A percentile compares a stretch with the other conserved stretches of the same genome.
Evolutionary conservation across 1,139 yeast genomes (phyloP).

Genomic region (Trichomonascaceae sp.): DNA sequence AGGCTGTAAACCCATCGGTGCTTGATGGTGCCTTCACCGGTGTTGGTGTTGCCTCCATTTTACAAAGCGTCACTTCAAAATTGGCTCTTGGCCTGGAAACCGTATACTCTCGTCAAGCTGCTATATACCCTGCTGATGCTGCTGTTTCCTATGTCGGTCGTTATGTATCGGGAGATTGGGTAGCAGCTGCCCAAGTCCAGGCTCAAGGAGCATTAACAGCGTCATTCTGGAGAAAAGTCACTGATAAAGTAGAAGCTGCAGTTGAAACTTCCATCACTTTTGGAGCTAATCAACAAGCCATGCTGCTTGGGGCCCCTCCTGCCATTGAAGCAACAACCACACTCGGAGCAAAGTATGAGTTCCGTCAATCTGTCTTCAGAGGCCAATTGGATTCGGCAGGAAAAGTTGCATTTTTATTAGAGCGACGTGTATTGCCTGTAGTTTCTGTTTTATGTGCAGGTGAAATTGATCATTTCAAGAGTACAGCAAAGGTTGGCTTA

Average conservation of each 20-base stretch:
- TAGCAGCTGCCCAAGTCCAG: conserved; percentile 89
- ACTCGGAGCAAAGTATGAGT: conserved; percentile 95
- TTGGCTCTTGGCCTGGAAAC: conserved; percentile 90
- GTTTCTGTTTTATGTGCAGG: conserved; percentile 85
- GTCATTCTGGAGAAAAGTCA: conserved; percentile 89
- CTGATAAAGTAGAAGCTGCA: conserved; percentile 95
- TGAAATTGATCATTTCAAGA: conserved; percentile 88
- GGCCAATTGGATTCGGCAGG: conserved; percentile 92
- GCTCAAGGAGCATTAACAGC: conserved; percentile 88
- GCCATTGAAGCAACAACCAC: conserved; percentile 88
- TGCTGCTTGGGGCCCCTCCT: conserved; percentile 66
- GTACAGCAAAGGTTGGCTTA: conserved; percentile 78
- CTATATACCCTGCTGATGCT: conserved; percentile 80
- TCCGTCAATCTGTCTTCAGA: conserved; percentile 92
- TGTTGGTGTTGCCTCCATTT: conserved; percentile 82
- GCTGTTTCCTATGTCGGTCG: conserved; percentile 89
- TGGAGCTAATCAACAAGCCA: conserved; percentile 58
- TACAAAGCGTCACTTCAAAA: conserved; percentile 81
- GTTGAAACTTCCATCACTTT: conserved; percentile 85
- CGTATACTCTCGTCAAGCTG: conserved; percentile 75
- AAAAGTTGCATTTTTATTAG: conserved; percentile 84
- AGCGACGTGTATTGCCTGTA: conserved; percentile 90
- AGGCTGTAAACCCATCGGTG: conserved; percentile 83
- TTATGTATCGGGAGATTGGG: conserved; percentile 83
- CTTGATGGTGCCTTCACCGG: conserved; percentile 76